Percentiles rank a stretch among this genome's conserved stretches.
These are phyloP conservation scores for Wolfiporia cocos DNA, from an alignment of 1,284 basidiomycete species.

Conservation along the genomic window DNA sequence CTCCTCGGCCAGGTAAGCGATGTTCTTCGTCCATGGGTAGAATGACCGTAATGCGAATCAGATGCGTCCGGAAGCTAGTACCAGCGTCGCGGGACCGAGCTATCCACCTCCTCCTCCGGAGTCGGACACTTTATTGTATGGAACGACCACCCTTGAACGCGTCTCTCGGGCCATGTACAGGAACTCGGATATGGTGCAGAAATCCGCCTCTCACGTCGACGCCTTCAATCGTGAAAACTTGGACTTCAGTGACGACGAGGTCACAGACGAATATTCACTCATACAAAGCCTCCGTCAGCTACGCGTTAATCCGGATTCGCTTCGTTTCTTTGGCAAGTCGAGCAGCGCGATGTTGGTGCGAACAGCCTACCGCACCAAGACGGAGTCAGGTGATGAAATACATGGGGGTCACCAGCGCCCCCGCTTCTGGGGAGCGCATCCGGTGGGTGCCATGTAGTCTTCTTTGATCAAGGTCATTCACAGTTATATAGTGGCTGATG, in stretches of 20 bases:
- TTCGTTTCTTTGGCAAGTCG: constrained; percentile 48
- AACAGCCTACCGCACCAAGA: constrained; percentile 44
- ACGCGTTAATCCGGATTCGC: constrained; percentile 22
- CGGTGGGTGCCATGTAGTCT: constrained; percentile 13
- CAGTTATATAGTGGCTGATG: constrained; percentile 25
- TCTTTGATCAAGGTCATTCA: not conserved
- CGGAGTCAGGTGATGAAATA: constrained; percentile 14
- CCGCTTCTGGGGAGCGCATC: constrained; percentile 15
- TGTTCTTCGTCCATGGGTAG: too few species aligned
- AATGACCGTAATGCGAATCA: too few species aligned
- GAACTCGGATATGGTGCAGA: too few species aligned
- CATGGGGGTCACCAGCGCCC: constrained; percentile 12
- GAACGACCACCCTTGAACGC: too few species aligned
- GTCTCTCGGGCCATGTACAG: too few species aligned
- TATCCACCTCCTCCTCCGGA: too few species aligned
- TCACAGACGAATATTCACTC: constrained; percentile 21
- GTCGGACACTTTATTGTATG: too few species aligned
- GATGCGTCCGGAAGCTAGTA: too few species aligned
- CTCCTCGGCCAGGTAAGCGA: too few species aligned
- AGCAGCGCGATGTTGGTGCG: constrained; percentile 44
- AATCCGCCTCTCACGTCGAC: too few species aligned
- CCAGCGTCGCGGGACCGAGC: too few species aligned
- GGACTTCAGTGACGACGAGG: constrained; percentile 32
- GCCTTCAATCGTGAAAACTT: constrained; percentile 31
- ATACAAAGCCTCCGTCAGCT: constrained; percentile 21